Evolutionary conservation across 2,329 filamentous ascomycete species (phyloP).

Genomic region (Microcyclospora pomicola): DNA sequence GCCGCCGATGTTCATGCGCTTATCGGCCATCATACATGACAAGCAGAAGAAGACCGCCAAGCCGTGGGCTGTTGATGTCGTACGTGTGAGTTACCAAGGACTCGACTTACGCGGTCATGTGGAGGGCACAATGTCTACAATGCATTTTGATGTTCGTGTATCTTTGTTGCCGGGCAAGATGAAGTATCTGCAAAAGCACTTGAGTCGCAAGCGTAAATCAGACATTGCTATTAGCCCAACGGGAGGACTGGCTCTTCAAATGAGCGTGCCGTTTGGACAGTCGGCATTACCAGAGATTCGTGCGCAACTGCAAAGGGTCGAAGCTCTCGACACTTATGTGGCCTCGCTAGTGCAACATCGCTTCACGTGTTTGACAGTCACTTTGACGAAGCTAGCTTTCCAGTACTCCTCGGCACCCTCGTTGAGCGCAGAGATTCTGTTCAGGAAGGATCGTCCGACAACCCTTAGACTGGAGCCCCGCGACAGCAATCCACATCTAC

Average conservation of each 20-base stretch:
- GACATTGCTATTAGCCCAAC: slow-evolving; percentile 49
- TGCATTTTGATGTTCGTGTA: slow-evolving; percentile 22
- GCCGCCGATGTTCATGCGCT: slow-evolving; percentile 8
- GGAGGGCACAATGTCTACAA: slow-evolving; percentile 19
- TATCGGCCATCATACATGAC: slow-evolving; percentile 8
- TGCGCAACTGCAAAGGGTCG: slow-evolving; percentile 50
- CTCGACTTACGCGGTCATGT: slow-evolving; percentile 3
- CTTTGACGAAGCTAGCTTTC: slow-evolving; percentile 51
- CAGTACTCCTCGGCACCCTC: slow-evolving; percentile 40
- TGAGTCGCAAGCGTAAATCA: slow-evolving; percentile 34
- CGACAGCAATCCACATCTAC: slow-evolving; percentile 17
- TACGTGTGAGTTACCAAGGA: slow-evolving; percentile 4
- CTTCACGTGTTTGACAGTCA: slow-evolving; percentile 45
- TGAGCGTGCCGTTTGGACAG: slow-evolving; percentile 45
- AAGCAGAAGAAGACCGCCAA: slow-evolving; percentile 6
- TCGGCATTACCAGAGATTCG: slow-evolving; percentile 46
- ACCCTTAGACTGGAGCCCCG: slow-evolving; percentile 43
- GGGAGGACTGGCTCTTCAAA: slow-evolving; percentile 49
- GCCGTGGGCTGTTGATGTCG: slow-evolving; percentile 11
- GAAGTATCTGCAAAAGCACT: slow-evolving; percentile 25
- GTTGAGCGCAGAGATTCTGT: slow-evolving; percentile 10
- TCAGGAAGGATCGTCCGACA: slow-evolving; percentile 23
- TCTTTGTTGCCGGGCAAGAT: slow-evolving; percentile 21
- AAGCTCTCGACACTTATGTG: slow-evolving; percentile 57
- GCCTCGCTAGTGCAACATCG: slow-evolving; percentile 48